Evolutionary conservation across 257 asterid genomes (phyloP), one percentile per base, ranked within the genome.

Genomic region (Gentiana macrophylla): DNA sequence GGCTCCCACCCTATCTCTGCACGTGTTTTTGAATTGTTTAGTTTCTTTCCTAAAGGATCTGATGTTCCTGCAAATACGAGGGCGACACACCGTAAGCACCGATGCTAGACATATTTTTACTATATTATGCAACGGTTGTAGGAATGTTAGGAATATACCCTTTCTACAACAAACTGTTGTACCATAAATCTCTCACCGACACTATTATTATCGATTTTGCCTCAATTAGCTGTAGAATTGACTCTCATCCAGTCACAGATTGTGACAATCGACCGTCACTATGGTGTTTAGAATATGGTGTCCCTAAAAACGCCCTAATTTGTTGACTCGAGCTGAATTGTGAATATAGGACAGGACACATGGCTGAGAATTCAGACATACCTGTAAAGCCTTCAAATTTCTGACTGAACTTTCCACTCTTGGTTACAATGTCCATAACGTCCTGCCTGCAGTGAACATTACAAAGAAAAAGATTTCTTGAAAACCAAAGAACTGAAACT

Each of bases 1-100:
- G 94, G 96, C 72, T 82, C 87, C 98, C 98, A 90, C 49, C 79
- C 82, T 60, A 90, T 62, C 54, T 86, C 89, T 24, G 84, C 74
- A 6, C 91, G 84, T 35, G 94, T 77, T 70, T 71, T 84, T 33
- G 84, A 80, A 77, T 86, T 90, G 90, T 80, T 70, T 54, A 90
- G 74, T 65, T 77, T 86, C 86, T 86, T 86, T 32, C 96, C 98
- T 55, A 82, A 52, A 62, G 96, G 84, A 67, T 77, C 98, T 33
- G 76, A 63, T 2, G 89, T 84, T 62, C 96, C 97, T 90, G 82
- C 58, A 69, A 59, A 53, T 37, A 44, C 3, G 24, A 24, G 24
- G 24, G 1, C 24, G 24, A 60, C 10, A 41, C 6, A 4, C 46
- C 46, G 9, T 41, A 8, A 38, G 45, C 45, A 38, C 7, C 1